These are phyloP conservation scores for Asterophora parasitica DNA, from an alignment of 768 basidiomycete species.

Conservation along the genomic window DNA sequence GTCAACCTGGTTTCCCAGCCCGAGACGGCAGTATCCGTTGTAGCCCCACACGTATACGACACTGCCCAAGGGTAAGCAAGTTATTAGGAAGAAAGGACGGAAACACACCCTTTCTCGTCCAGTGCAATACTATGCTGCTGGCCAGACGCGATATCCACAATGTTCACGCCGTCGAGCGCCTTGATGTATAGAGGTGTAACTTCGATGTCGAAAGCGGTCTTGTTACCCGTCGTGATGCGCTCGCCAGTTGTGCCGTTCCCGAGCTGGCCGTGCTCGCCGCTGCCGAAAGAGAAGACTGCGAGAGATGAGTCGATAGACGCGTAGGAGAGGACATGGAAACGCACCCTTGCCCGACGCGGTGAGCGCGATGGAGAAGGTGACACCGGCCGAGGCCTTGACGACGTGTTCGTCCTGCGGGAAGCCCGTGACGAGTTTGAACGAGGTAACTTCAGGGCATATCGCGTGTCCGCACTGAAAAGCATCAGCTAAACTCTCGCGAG, in stretches of 20 bases:
- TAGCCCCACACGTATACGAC: slow-evolving; percentile 84
- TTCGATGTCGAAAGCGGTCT: slow-evolving; percentile 78
- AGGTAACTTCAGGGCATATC: slow-evolving; percentile 55
- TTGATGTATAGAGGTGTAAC: slow-evolving; percentile 69
- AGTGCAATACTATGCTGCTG: slow-evolving; percentile 85
- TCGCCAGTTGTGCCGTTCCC: slow-evolving; percentile 95
- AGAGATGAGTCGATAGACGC: neutral
- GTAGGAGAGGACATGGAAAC: slow-evolving; percentile 10
- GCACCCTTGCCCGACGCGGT: slow-evolving; percentile 78
- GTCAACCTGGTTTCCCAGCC: slow-evolving; percentile 83
- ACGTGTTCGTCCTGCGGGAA: slow-evolving; percentile 59
- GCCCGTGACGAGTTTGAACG: slow-evolving; percentile 61
- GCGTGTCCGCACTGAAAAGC: slow-evolving; percentile 25
- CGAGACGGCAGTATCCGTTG: slow-evolving; percentile 88
- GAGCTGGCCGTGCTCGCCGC: slow-evolving; percentile 88
- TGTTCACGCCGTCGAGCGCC: slow-evolving; percentile 71
- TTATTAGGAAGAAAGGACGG: neutral
- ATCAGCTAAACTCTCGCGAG: too few relatives aligned
- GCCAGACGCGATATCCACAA: slow-evolving; percentile 79
- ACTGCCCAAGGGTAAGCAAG: slow-evolving; percentile 28
- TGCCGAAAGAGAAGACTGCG: slow-evolving; percentile 84
- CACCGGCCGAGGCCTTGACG: slow-evolving; percentile 73
- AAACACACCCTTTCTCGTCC: slow-evolving; percentile 64
- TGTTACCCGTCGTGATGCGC: slow-evolving; percentile 80
- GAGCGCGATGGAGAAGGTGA: slow-evolving; percentile 80